Evolutionary conservation across 163 green algal species (phyloP).

Genomic region (Prototheca wickerhamii): DNA sequence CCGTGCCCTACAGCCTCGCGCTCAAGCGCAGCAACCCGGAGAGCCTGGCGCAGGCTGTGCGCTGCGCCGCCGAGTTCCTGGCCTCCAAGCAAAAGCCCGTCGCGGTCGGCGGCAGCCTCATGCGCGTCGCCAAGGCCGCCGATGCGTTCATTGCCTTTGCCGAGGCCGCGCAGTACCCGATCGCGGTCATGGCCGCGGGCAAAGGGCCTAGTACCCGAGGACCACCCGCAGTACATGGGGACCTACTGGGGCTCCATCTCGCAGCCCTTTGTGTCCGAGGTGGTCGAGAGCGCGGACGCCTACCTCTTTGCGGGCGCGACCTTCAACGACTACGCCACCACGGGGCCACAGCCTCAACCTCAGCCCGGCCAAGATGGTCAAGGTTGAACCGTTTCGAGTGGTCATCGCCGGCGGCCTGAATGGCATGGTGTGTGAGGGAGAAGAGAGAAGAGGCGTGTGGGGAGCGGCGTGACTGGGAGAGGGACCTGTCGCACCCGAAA

Average conservation of each 20-base stretch:
- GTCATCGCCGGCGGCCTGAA: no score
- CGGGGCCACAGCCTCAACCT: constrained; percentile 64
- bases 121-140: constrained; percentile 6
- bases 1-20: constrained; percentile 43
- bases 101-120: constrained; percentile 38
- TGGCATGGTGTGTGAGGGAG: no score
- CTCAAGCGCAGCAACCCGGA: constrained; percentile 43
- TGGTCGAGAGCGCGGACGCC: constrained; percentile 41
- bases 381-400: constrained; percentile 47
- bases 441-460: constrained; percentile 11
- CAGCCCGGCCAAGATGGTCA: constrained; percentile 44
- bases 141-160: constrained; percentile 18
- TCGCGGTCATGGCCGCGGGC: constrained; percentile 55
- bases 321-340: constrained; percentile 69
- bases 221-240: constrained; percentile 56
- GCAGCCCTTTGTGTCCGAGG: constrained; percentile 30
- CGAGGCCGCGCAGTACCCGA: constrained; percentile 32
- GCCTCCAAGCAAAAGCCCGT: constrained; percentile 52
- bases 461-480: not conserved
- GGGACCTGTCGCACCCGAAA: no score
- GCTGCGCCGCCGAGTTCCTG: constrained; percentile 40
- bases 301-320: constrained; percentile 35
- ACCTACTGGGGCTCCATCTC: constrained; percentile 59
- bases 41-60: constrained; percentile 52
- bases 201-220: constrained; percentile 69